These are phyloP conservation scores for Trypanosoma mega DNA, from an alignment of 208 protist genomes.

Conservation along the genomic window DNA sequence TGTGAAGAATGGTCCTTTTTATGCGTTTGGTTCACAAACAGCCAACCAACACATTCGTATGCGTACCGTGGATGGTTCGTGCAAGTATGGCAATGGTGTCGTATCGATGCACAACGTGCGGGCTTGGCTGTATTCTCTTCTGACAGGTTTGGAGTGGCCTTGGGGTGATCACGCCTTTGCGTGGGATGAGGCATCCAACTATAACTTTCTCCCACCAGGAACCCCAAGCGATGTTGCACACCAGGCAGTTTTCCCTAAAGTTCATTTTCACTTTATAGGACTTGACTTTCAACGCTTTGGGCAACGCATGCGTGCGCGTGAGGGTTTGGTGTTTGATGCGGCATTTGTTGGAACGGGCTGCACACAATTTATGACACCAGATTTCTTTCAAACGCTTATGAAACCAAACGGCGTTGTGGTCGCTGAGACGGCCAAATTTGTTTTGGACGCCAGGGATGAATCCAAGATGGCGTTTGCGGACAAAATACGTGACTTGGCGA, in stretches of 20 bases:
- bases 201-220: conserved; percentile 81
- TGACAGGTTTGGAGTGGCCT: conserved; percentile 78
- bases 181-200: conserved; percentile 79
- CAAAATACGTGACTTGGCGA: conserved; percentile 59
- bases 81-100: conserved; percentile 88
- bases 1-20: conserved; percentile 88
- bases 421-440: conserved; percentile 91
- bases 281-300: conserved; percentile 74
- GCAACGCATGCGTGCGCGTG: conserved; percentile 33
- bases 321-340: conserved; percentile 46
- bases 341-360: conserved; percentile 82
- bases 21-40: conserved; percentile 71
- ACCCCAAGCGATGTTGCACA: conserved; percentile 61
- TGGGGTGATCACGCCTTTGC: conserved; percentile 88
- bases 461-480: conserved; percentile 69
- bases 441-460: conserved; percentile 76
- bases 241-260: conserved; percentile 49
- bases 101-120: conserved; percentile 89
- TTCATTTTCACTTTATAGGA: conserved; percentile 78
- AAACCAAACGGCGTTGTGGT: conserved; percentile 55
- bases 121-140: conserved; percentile 84
- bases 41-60: conserved; percentile 65
- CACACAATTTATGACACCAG: conserved; percentile 63
- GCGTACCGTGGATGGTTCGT: conserved; percentile 79
- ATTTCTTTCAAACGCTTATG: conserved; percentile 53